Evolutionary conservation across 225 moss, liverwort and hornwort genomes (phyloP).

Genomic region (Sphagnum tenellum): DNA sequence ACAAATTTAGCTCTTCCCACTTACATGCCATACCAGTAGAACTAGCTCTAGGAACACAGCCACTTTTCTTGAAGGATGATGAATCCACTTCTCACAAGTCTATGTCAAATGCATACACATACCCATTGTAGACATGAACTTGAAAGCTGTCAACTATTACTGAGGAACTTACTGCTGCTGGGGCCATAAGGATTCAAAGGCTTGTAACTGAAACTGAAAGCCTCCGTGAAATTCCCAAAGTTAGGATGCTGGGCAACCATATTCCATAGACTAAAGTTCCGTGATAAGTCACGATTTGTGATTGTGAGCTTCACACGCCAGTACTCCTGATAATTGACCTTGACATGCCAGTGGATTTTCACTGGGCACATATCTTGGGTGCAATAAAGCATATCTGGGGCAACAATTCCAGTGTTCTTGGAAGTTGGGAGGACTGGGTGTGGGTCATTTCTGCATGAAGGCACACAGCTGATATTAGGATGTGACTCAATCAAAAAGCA

Average conservation of each 20-base stretch:
- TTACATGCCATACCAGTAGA: background rate
- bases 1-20: background rate
- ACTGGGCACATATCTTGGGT: slow-evolving; percentile 57
- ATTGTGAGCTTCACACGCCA: slow-evolving; percentile 67
- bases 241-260: slow-evolving; percentile 48
- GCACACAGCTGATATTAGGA: background rate
- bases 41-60: background rate
- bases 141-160: background rate
- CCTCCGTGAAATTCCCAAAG: slow-evolving; percentile 45
- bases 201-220: slow-evolving; percentile 63
- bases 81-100: background rate
- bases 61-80: background rate
- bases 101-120: background rate
- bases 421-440: slow-evolving; percentile 30
- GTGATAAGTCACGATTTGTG: slow-evolving; percentile 42
- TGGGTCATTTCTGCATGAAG: slow-evolving; percentile 24
- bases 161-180: slow-evolving; percentile 16
- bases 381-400: slow-evolving; percentile 47
- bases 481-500: too few relatives aligned
- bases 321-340: slow-evolving; percentile 54
- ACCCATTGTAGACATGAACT: too few relatives aligned
- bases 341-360: slow-evolving; percentile 60
- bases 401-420: slow-evolving; percentile 8
- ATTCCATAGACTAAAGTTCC: slow-evolving; percentile 55
- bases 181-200: slow-evolving; percentile 30